These are phyloP conservation scores for Diatrype stigma DNA, from an alignment of 2,329 filamentous ascomycete genomes.

Conservation along the genomic window DNA sequence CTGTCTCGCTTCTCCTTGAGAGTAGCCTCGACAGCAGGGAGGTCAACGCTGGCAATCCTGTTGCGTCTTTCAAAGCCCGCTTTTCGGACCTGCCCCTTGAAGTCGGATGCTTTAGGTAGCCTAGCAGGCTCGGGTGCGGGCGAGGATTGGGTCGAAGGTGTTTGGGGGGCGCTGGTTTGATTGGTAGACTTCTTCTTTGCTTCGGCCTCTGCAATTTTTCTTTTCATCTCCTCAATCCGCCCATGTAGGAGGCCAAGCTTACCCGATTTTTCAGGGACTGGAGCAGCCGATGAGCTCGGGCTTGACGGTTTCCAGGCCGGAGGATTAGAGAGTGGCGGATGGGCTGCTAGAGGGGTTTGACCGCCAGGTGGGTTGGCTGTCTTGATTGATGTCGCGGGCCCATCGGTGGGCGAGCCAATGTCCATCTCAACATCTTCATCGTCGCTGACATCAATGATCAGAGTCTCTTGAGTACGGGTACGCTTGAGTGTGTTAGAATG, in stretches of 20 bases:
- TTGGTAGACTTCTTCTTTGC: slow-evolving; percentile 44
- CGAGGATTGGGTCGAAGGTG: slow-evolving; percentile 17
- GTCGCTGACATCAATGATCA: slow-evolving; percentile 85
- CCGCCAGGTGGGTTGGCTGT: slow-evolving; percentile 28
- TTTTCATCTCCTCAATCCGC: slow-evolving; percentile 58
- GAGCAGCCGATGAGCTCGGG: slow-evolving; percentile 28
- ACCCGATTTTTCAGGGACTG: slow-evolving; percentile 28
- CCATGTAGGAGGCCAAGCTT: slow-evolving; percentile 31
- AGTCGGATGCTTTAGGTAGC: slow-evolving; percentile 10
- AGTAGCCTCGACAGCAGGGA: slow-evolving; percentile 34
- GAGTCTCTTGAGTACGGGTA: slow-evolving; percentile 45
- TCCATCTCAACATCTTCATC: slow-evolving; percentile 66
- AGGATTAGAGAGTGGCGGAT: slow-evolving; percentile 40
- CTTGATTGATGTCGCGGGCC: slow-evolving; percentile 28
- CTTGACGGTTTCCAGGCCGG: slow-evolving; percentile 37
- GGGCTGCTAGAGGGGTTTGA: slow-evolving; percentile 38
- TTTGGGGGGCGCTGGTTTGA: slow-evolving; percentile 13
- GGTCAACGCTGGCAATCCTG: slow-evolving; percentile 34
- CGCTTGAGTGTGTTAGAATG: slow-evolving; percentile 46
- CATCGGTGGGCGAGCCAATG: slow-evolving; percentile 51
- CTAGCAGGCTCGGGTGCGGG: slow-evolving; percentile 7
- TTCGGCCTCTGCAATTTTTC: slow-evolving; percentile 55
- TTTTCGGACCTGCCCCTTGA: slow-evolving; percentile 4
- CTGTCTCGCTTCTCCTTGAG: slow-evolving; percentile 44
- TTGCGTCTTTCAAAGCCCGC: slow-evolving; percentile 19